phyloP scores from a whole-genome alignment of 768 basidiomycete species.

The Chalciporus piperatus region DNA sequence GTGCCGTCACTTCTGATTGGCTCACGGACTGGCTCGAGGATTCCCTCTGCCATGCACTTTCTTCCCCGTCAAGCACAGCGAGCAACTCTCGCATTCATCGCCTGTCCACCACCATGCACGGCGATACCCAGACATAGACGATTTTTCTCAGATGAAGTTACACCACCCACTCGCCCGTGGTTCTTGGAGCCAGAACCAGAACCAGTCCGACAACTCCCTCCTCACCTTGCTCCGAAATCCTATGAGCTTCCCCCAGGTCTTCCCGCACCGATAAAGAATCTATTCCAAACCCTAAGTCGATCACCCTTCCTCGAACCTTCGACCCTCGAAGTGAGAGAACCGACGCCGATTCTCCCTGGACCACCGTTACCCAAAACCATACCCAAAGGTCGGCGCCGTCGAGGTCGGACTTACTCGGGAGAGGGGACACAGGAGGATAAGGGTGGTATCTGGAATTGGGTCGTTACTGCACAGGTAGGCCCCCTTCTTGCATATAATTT shows the following conservation, averaged over 20 bases:
- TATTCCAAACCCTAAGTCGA: slow-evolving; percentile 53
- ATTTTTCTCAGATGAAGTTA: slow-evolving; percentile 5
- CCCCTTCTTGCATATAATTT: background rate
- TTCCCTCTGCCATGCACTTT: slow-evolving; percentile 11
- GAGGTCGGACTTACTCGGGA: slow-evolving; percentile 67
- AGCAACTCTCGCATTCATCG: background rate
- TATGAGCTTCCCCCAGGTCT: slow-evolving; percentile 46
- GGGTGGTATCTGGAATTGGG: slow-evolving; percentile 73
- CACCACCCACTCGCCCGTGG: slow-evolving; percentile 46
- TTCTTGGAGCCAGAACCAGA: slow-evolving; percentile 54
- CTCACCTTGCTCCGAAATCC: slow-evolving; percentile 26
- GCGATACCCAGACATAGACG: background rate
- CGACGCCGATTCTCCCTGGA: slow-evolving; percentile 49
- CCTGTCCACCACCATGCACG: background rate
- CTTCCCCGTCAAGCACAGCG: slow-evolving; percentile 18
- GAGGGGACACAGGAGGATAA: slow-evolving; percentile 53
- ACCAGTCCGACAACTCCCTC: slow-evolving; percentile 18
- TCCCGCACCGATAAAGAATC: slow-evolving; percentile 48
- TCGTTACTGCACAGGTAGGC: slow-evolving; percentile 66
- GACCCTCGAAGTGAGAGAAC: slow-evolving; percentile 51
- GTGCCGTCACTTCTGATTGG: slow-evolving; percentile 3
- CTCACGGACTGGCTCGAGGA: background rate
- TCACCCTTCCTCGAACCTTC: slow-evolving; percentile 71
- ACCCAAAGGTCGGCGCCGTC: slow-evolving; percentile 60
- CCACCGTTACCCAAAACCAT: slow-evolving; percentile 55